phyloP scores from a whole-genome alignment of 2,329 filamentous ascomycete species.

The Penicillium freii region DNA sequence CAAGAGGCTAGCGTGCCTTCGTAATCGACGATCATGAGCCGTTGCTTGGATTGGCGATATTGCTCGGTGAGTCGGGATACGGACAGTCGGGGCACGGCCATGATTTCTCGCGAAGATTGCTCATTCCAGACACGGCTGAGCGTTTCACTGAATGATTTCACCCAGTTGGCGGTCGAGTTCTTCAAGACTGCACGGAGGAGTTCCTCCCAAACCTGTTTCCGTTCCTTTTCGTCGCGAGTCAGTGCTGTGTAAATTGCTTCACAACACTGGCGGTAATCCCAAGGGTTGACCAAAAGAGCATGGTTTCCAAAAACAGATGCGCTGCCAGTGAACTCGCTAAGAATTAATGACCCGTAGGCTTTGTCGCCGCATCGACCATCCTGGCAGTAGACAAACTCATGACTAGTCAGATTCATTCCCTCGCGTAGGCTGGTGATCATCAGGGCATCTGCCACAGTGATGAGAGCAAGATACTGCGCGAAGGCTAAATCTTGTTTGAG shows the following conservation, averaged over 20 bases:
- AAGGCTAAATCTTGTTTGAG: slow-evolving; percentile 94
- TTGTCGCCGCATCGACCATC: slow-evolving; percentile 72
- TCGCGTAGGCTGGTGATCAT: slow-evolving; percentile 96
- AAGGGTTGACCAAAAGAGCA: slow-evolving; percentile 86
- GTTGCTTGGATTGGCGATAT: slow-evolving; percentile 65
- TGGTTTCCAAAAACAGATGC: slow-evolving; percentile 78
- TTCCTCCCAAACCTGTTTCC: slow-evolving; percentile 68
- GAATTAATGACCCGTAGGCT: slow-evolving; percentile 82
- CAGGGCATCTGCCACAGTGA: slow-evolving; percentile 84
- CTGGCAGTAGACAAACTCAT: slow-evolving; percentile 91
- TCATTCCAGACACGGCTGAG: slow-evolving; percentile 77
- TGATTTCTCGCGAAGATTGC: slow-evolving; percentile 79
- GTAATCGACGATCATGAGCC: slow-evolving; percentile 88
- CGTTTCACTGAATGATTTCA: slow-evolving; percentile 68
- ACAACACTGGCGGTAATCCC: slow-evolving; percentile 87
- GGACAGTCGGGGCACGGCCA: slow-evolving; percentile 80
- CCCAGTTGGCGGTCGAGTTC: slow-evolving; percentile 85
- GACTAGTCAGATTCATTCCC: slow-evolving; percentile 94
- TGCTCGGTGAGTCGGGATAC: slow-evolving; percentile 61
- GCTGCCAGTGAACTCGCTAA: slow-evolving; percentile 94
- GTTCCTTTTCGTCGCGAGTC: slow-evolving; percentile 75
- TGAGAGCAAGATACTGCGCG: slow-evolving; percentile 84
- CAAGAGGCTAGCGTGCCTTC: slow-evolving; percentile 89
- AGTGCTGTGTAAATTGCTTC: slow-evolving; percentile 80
- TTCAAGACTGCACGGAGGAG: slow-evolving; percentile 71